Base-by-base conservation (phyloP, 2,329 filamentous ascomycete genomes). In the Didymella lethalis region DNA sequence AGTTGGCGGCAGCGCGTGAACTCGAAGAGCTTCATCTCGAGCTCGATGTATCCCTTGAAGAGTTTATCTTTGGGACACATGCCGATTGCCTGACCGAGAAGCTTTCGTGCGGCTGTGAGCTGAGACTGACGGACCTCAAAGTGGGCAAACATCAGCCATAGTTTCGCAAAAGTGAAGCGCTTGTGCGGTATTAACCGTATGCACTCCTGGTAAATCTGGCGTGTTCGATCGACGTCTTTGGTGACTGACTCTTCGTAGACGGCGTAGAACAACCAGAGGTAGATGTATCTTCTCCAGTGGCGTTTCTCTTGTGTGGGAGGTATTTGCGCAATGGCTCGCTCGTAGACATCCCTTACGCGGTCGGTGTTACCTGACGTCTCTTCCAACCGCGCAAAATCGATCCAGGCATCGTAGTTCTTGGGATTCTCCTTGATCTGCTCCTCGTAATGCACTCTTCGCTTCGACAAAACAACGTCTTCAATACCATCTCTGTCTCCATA, bases 391-490 rank as follows among this genome's bases (percentile, higher is more conserved):
- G 93, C 93, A 76, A 94, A 97, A 77, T 98, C 95, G 68, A 99
- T 94, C 95, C 95, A 99, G 12, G 89, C 86, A 73, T 99, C 95
- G 81, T 99, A 99, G 77, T 97, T 97, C 72, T 96, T 95, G 2
- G 93, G 87, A 71, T 97, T 98, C 73, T 96, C 91, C 71, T 93
- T 94, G 65, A 98, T 86, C 72, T 95, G 90, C 67, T 97, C 92
- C 78, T 99, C 95, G 77, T 99, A 99, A 63, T 95, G 88, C 18
- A 96, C 90, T 69, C 95, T 85, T 66, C 95, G 86, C 77, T 99
- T 99, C 16, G 93, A 93, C n/a, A 98, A 77, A 29, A 99, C 92
- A 8, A 98, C 93, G 75, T 98, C 92, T 71, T 98, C 94, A 2
- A 99, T 92, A 4, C 95, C 95, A 69, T 97, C 92, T 54, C 86